These are phyloP conservation scores for Agrocybe chaxingu DNA, from an alignment of 768 basidiomycete genomes.

Conservation along the genomic window DNA sequence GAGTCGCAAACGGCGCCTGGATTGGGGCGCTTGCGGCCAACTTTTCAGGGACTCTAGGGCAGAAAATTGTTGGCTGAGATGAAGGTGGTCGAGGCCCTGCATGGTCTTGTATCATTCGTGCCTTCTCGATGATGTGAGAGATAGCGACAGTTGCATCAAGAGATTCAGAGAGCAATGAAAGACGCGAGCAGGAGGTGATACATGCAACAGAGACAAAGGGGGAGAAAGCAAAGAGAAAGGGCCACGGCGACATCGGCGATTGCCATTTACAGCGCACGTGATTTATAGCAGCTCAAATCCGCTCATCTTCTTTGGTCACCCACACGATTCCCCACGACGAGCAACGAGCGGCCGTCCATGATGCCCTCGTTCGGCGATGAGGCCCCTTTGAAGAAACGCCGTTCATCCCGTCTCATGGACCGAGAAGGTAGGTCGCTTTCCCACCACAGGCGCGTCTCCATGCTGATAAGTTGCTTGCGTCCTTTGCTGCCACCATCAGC, in stretches of 20 bases:
- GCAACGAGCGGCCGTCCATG: background rate
- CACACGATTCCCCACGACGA: conserved; percentile 11
- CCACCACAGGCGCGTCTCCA: background rate
- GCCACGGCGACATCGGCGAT: no score
- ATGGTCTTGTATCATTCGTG: no score
- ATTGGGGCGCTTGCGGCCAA: no score
- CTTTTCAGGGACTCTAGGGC: no score
- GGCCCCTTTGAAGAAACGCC: conserved; percentile 13
- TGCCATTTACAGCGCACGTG: background rate
- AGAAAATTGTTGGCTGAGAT: no score
- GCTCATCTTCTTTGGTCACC: background rate
- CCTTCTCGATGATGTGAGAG: no score
- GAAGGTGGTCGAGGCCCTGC: no score
- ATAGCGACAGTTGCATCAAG: no score
- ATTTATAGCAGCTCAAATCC: background rate
- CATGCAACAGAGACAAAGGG: background rate
- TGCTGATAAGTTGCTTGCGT: conserved; percentile 1
- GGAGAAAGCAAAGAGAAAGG: no score
- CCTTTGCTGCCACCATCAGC: conserved; percentile 12
- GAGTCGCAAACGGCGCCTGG: no score
- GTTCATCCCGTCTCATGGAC: conserved; percentile 30
- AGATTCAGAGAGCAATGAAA: no score
- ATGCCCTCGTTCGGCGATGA: conserved; percentile 12
- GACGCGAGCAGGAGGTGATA: no score
- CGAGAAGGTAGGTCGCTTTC: conserved; percentile 17